Evolutionary conservation across 768 basidiomycete species (phyloP).

Genomic region (Tulasnella sp.): DNA sequence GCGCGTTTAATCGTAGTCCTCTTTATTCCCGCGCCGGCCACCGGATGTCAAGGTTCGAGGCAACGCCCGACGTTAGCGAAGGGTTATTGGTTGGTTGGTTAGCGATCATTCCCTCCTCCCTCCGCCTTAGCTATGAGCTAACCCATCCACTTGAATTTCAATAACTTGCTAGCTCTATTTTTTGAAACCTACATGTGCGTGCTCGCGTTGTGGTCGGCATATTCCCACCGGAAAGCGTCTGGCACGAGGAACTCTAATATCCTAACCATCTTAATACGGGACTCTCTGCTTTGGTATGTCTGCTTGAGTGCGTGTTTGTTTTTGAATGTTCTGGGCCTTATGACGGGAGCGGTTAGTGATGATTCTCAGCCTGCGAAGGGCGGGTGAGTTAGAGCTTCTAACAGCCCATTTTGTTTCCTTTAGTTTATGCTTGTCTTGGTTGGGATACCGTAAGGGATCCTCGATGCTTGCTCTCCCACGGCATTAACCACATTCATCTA

Average conservation of each 20-base stretch:
- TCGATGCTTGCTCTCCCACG: neutral
- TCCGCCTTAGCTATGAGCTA: neutral
- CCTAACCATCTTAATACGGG: neutral
- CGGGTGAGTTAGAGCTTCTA: neutral
- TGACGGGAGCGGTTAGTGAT: neutral
- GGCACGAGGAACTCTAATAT: neutral
- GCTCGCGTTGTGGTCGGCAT: neutral
- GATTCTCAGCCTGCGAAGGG: neutral
- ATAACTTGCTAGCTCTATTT: neutral
- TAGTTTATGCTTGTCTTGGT: neutral
- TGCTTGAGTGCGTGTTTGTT: neutral
- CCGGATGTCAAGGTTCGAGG: no score
- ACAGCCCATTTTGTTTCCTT: no score
- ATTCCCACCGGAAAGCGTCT: neutral
- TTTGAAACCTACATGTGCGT: neutral
- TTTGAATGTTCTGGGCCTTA: neutral
- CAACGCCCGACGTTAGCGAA: no score
- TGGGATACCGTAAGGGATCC: neutral
- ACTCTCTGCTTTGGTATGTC: neutral
- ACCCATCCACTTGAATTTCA: neutral
- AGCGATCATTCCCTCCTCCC: neutral
- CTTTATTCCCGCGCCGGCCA: no score
- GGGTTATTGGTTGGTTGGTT: no score
- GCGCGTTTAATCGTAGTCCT: no score
- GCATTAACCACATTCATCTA: neutral